Base-by-base conservation (phyloP, 148 eudicot species). In the Silene latifolia region DNA sequence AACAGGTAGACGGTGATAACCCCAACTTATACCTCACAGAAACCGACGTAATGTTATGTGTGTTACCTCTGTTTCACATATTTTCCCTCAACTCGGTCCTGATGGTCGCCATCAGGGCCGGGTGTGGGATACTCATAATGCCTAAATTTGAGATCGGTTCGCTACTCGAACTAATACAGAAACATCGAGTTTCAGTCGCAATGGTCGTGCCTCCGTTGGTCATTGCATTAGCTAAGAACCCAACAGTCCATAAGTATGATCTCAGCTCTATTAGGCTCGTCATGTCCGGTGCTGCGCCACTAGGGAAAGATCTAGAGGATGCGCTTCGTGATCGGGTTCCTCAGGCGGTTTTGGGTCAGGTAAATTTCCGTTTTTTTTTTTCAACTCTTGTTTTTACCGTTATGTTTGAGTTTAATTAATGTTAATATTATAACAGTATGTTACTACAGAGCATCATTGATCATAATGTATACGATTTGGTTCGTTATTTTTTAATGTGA, bases 131-230 rank as follows among this genome's bases (percentile, higher is more conserved):
- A 4, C 69, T 94, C 14, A 47, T 94, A 0, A 83, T 94, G 84
- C 93, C 89, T 13, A 94, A 88, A 64, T 94, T 90, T 62, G 97
- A 92, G 44, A 89, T 94, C 1, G 84, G 67, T 0, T 24, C 79
- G 0, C 71, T 94, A 59, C 60, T 90, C 47, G 87, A 86, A 72
- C 57, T 85, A 47, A 81, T 94, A 3, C 83, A 89, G 77, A 81
- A 77, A 54, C 87, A 90, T 58, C 80, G 77, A 42, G 97, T 94
- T 51, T 86, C 96, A 6, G 83, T 92, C 9, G 97, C 89, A 1
- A 92, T 93, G 68, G 87, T 94, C 35, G 98, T 94, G 63, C 98
- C 98, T 10, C 98, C 98, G 0, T 84, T 94, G 9, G 98, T 94
- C 7, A 62, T 94, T 63, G 90, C 93, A 1, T 79, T 94, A 4